Percentiles rank a stretch among this genome's conserved stretches.
These are phyloP conservation scores for Neopestalotiopsis sp. DNA, from an alignment of 2,329 filamentous ascomycete species.

Conservation along the genomic window DNA sequence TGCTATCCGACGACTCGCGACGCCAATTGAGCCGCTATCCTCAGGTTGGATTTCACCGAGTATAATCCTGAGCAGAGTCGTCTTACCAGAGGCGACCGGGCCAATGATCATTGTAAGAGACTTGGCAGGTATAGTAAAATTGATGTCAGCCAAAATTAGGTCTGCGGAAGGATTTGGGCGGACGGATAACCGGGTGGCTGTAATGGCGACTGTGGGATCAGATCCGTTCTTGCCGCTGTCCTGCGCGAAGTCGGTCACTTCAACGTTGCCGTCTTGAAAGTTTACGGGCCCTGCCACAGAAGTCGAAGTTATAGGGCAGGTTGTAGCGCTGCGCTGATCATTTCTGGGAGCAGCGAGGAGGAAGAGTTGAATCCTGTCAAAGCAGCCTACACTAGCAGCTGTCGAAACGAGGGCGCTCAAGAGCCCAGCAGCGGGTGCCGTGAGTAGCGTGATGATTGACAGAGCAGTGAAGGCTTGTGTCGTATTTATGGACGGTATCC, in stretches of 20 bases:
- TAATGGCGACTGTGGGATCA: background rate
- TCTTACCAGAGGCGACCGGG: conserved; percentile 51
- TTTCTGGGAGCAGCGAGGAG: conserved; percentile 29
- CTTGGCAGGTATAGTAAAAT: conserved; percentile 36
- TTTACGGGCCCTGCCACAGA: background rate
- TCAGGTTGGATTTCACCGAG: conserved; percentile 41
- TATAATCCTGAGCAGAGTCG: conserved; percentile 47
- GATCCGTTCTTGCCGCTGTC: background rate
- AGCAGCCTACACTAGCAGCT: conserved; percentile 45
- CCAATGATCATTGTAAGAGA: conserved; percentile 47
- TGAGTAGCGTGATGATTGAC: conserved; percentile 45
- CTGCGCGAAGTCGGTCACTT: background rate
- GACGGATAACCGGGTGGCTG: background rate
- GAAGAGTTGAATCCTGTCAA: conserved; percentile 46
- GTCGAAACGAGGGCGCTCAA: conserved; percentile 39
- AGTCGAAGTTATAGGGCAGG: conserved; percentile 28
- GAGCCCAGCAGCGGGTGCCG: conserved; percentile 31
- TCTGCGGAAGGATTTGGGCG: background rate
- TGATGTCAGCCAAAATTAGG: conserved; percentile 28
- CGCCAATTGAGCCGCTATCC: conserved; percentile 28
- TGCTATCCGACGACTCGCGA: conserved; percentile 19
- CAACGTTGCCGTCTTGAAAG: background rate
- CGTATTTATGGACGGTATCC: conserved; percentile 24
- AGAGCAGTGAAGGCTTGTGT: conserved; percentile 45
- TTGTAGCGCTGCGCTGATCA: conserved; percentile 24